Conservation (phyloP, 352 stramenopile species). For the Globisporangium alternatum region DNA sequence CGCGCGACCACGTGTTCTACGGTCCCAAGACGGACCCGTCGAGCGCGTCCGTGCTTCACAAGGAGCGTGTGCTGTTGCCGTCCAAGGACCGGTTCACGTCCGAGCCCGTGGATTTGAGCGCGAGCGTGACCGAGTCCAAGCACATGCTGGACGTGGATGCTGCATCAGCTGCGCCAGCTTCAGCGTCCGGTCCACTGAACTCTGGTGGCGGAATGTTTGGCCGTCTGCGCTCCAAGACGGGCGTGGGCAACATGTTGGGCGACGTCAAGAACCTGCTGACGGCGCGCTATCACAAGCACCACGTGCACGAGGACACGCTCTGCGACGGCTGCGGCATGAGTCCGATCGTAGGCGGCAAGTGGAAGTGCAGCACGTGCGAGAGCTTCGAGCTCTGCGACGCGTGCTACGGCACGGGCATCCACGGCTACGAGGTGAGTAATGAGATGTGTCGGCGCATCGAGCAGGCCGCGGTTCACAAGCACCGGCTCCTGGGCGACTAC, state of each 20-base stretch:
- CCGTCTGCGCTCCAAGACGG: conserved; percentile 42
- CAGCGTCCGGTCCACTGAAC: background rate
- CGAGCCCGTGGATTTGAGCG: conserved; percentile 57
- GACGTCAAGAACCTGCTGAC: conserved; percentile 57
- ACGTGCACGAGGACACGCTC: conserved; percentile 75
- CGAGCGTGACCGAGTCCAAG: conserved; percentile 53
- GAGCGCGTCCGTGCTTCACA: conserved; percentile 59
- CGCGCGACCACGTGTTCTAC: conserved; percentile 63
- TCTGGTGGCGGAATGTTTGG: conserved; percentile 44
- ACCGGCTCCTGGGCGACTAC: conserved; percentile 49
- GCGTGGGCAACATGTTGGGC: conserved; percentile 45
- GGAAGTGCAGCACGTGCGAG: conserved; percentile 72
- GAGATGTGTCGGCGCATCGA: conserved; percentile 70
- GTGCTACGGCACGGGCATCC: conserved; percentile 65
- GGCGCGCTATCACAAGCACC: conserved; percentile 53
- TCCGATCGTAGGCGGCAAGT: conserved; percentile 73
- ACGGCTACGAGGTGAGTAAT: conserved; percentile 70
- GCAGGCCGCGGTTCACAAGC: conserved; percentile 45
- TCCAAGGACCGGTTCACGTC: conserved; percentile 54
- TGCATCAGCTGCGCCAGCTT: background rate
- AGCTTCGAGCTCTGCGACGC: conserved; percentile 64
- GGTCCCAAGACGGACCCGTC: conserved; percentile 59
- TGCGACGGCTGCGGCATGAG: conserved; percentile 77
- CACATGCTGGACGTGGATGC: conserved; percentile 40
- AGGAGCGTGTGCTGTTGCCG: conserved; percentile 27